Evolutionary conservation across 768 basidiomycete genomes (phyloP).

Genomic region (Fomitopsis pulvina): DNA sequence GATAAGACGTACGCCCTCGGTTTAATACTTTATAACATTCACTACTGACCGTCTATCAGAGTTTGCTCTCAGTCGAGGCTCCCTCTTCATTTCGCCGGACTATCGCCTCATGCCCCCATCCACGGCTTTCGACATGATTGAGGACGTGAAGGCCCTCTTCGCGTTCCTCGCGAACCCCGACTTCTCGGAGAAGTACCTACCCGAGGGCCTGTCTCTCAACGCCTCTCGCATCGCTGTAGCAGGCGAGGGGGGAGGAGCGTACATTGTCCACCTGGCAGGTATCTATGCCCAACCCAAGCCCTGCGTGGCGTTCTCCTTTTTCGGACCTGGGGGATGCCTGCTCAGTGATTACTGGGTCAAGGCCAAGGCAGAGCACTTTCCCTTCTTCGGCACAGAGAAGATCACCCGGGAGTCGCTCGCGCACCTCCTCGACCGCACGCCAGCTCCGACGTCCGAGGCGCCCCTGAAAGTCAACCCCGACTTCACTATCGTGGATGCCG

Average conservation of each 20-base stretch:
- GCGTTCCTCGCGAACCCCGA: constrained; percentile 28
- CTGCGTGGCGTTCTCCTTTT: neutral
- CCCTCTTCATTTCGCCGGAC: constrained; percentile 36
- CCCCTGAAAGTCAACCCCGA: neutral
- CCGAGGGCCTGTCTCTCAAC: neutral
- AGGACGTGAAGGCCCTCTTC: constrained; percentile 54
- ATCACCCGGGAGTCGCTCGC: neutral
- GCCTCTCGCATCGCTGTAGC: neutral
- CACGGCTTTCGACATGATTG: constrained; percentile 49
- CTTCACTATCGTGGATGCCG: neutral
- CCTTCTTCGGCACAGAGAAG: neutral
- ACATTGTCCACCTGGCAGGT: neutral
- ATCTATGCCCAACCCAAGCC: neutral
- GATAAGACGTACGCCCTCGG: neutral
- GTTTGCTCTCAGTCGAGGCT: no score
- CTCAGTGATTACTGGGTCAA: neutral
- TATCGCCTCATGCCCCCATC: constrained; percentile 49
- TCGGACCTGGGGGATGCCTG: neutral
- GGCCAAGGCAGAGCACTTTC: neutral
- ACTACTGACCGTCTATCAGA: no score
- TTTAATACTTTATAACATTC: neutral
- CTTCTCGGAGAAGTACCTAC: neutral
- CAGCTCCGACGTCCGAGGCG: neutral
- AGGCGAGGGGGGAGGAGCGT: neutral
- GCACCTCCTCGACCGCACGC: neutral